Evolutionary conservation across 768 basidiomycete species (phyloP).

Genomic region (Psilocybe subaeruginosa): DNA sequence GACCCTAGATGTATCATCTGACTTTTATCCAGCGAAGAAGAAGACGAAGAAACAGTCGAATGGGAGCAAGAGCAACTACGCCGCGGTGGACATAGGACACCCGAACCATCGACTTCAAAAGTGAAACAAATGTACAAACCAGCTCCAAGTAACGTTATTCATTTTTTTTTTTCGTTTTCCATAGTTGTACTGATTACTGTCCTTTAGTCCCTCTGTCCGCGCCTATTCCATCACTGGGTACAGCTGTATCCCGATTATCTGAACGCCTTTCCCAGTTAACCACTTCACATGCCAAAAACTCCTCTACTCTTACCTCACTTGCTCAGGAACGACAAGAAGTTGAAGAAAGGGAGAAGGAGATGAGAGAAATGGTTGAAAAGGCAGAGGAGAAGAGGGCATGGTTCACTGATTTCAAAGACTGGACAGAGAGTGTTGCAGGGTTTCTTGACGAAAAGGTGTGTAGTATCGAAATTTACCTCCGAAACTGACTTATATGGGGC

Average conservation of each 20-base stretch:
- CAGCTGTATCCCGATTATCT: slow-evolving; percentile 63
- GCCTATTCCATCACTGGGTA: slow-evolving; percentile 64
- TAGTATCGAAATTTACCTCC: not conserved
- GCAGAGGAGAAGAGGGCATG: slow-evolving; percentile 83
- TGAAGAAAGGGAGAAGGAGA: slow-evolving; percentile 68
- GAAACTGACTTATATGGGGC: slow-evolving; percentile 3
- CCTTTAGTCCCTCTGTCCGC: slow-evolving; percentile 65
- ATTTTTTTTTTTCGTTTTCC: slow-evolving; percentile 2
- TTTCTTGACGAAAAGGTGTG: slow-evolving; percentile 88
- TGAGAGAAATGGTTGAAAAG: slow-evolving; percentile 72
- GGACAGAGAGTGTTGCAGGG: slow-evolving; percentile 81
- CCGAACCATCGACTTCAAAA: slow-evolving; percentile 37
- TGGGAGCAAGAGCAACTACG: slow-evolving; percentile 88
- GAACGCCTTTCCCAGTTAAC: slow-evolving; percentile 62
- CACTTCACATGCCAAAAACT: slow-evolving; percentile 68
- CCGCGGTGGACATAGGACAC: slow-evolving; percentile 63
- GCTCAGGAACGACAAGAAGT: slow-evolving; percentile 67
- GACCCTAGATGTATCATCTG: not conserved
- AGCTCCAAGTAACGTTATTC: slow-evolving; percentile 56
- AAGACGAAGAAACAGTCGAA: slow-evolving; percentile 82
- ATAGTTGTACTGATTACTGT: slow-evolving; percentile 8
- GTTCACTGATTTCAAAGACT: slow-evolving; percentile 79
- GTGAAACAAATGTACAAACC: slow-evolving; percentile 68
- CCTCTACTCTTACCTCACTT: slow-evolving; percentile 56
- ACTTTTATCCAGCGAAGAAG: slow-evolving; percentile 57